phyloP scores from a whole-genome alignment of 176 grass and related monocot species.

The Oryza officinalis region DNA sequence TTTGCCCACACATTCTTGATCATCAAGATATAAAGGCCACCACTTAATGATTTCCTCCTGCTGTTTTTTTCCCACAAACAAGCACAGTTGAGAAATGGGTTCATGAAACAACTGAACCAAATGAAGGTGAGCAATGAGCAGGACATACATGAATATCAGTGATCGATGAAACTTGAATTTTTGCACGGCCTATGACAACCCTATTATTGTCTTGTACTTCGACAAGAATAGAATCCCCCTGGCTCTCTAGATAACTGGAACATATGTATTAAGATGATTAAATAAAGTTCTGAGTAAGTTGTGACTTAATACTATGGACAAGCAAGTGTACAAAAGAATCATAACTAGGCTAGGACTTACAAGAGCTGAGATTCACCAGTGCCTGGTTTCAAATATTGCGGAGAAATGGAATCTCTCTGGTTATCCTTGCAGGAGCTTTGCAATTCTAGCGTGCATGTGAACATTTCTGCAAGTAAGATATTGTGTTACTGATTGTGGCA shows the following conservation, averaged over 20 bases:
- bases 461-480: slow-evolving; percentile 52
- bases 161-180: slow-evolving; percentile 76
- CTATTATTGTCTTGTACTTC: slow-evolving; percentile 80
- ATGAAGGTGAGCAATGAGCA: slow-evolving; percentile 24
- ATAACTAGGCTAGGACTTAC: slow-evolving; percentile 52
- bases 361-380: slow-evolving; percentile 89
- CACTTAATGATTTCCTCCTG: slow-evolving; percentile 73
- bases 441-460: slow-evolving; percentile 72
- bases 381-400: slow-evolving; percentile 73
- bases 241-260: slow-evolving; percentile 78
- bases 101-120: slow-evolving; percentile 14
- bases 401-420: slow-evolving; percentile 56
- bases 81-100: slow-evolving; percentile 16
- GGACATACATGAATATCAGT: slow-evolving; percentile 73
- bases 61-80: slow-evolving; percentile 32
- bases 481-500: slow-evolving; percentile 15
- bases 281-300: slow-evolving; percentile 9
- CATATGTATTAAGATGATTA: slow-evolving; percentile 20
- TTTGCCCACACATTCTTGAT: slow-evolving; percentile 81
- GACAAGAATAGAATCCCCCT: slow-evolving; percentile 66
- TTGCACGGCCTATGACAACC: slow-evolving; percentile 59
- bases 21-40: slow-evolving; percentile 80
- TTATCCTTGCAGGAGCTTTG: slow-evolving; percentile 68
- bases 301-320: not conserved
- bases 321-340: not conserved